phyloP scores from a whole-genome alignment of 306 rosid species.

The Rosa lucieae region DNA sequence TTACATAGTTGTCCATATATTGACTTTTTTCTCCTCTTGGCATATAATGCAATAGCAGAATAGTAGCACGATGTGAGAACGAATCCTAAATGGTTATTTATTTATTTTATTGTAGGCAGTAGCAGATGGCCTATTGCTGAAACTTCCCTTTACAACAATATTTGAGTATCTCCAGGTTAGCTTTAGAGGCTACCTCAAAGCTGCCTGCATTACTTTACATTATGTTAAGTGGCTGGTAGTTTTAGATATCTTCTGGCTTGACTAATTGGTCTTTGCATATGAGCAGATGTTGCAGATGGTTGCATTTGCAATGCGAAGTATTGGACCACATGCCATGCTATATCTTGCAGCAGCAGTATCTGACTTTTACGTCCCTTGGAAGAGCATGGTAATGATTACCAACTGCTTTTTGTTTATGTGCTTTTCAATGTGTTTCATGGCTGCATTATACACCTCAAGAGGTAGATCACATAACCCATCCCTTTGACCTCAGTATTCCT shows the following conservation, averaged over 20 bases:
- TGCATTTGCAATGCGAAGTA: slow-evolving; percentile 48
- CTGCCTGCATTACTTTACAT: neutral
- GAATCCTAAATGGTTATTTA: slow-evolving; percentile 27
- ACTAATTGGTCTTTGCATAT: slow-evolving; percentile 1
- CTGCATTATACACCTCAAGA: neutral
- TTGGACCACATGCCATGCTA: slow-evolving; percentile 63
- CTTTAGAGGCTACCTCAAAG: slow-evolving; percentile 14
- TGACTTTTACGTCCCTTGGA: slow-evolving; percentile 93
- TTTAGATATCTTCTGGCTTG: slow-evolving; percentile 17
- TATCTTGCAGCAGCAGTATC: slow-evolving; percentile 97
- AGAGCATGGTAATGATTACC: slow-evolving; percentile 71
- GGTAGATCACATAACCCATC: neutral
- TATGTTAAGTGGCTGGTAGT: neutral
- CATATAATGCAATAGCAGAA: slow-evolving; percentile 8
- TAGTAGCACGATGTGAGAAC: slow-evolving; percentile 17
- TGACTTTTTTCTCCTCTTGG: slow-evolving; percentile 8
- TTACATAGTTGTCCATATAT: neutral
- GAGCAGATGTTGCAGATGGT: slow-evolving; percentile 42
- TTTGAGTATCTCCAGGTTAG: slow-evolving; percentile 97
- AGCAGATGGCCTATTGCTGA: slow-evolving; percentile 54
- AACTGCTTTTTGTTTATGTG: neutral
- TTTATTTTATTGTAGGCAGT: slow-evolving; percentile 60
- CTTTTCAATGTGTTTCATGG: neutral
- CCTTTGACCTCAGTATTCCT: neutral
- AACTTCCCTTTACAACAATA: slow-evolving; percentile 76